Base-by-base conservation (phyloP, 1,284 basidiomycete genomes). In the Crucibulum parvulum region DNA sequence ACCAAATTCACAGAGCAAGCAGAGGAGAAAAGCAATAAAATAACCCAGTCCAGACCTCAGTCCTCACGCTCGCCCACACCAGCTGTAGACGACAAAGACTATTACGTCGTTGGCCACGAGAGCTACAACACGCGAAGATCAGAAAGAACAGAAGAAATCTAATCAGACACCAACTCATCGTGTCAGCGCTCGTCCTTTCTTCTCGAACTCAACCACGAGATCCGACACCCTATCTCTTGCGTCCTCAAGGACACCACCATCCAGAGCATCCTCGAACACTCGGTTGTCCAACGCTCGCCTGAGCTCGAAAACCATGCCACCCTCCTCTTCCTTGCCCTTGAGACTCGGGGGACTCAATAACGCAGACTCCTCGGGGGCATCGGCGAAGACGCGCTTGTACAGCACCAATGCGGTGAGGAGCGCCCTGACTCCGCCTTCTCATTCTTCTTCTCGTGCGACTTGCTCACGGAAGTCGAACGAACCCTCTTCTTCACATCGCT, bases 161-260 rank as follows among this genome's bases (percentile, higher is more conserved):
- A 31, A 5, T 31, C 31, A 31, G 31, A 5, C 31, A 31, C 5
- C 31, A 4, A 31, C 41, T 43, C 41, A 45, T 45, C 18, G 47
- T 6, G 16, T 50, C n/a, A 15, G 6, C 2, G 47, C 66, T 37
- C 69, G 63, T 62, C 69, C 67, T 60, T 68, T 72, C 66, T 80
- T 75, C 69, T 87, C 85, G 18, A 75, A 67, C 68, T 81, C 81
- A 10, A 88, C 85, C 53, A 90, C 78, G 80, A 87, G 79, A 72
- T 91, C 90, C 55, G 90, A 88, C 45, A 86, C 88, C 9, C 80
- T 76, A 72, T 92, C 90, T 60, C 87, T 81, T 45, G 89, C 89
- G 59, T 91, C 88, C 68, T 91, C 88, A 59, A 91, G 68, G 66
- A 43, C 66, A 63, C 57, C 73, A 31, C 72, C 54, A 74, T 64